Evolutionary conservation across 2,329 filamentous ascomycete species (phyloP).

Genomic region (Ambrosiella beaveri): DNA sequence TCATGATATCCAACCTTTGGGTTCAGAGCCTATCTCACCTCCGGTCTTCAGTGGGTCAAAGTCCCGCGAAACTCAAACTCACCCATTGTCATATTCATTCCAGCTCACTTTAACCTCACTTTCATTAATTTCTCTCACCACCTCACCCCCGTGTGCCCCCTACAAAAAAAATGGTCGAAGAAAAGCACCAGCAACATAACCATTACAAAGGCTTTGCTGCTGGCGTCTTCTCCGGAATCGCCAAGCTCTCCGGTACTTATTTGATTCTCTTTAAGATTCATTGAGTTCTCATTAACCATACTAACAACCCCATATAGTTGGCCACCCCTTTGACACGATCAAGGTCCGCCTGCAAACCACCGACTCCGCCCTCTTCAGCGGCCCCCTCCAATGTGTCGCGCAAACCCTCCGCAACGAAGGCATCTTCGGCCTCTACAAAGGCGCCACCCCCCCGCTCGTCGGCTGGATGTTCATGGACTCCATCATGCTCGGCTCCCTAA

Average conservation of each 20-base stretch:
- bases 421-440: slow-evolving; percentile 76
- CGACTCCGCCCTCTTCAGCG: slow-evolving; percentile 56
- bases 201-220: slow-evolving; percentile 95
- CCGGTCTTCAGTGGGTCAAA: background rate
- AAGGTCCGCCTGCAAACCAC: slow-evolving; percentile 93
- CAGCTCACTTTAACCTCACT: background rate
- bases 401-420: slow-evolving; percentile 80
- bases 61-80: background rate
- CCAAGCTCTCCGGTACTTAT: slow-evolving; percentile 61
- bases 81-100: background rate
- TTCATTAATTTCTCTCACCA: background rate
- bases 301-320: slow-evolving; percentile 25
- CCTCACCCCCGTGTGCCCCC: background rate
- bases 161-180: slow-evolving; percentile 1
- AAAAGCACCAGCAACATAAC: slow-evolving; percentile 19
- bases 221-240: slow-evolving; percentile 86
- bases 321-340: slow-evolving; percentile 79
- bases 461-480: slow-evolving; percentile 99
- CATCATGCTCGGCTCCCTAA: slow-evolving; percentile 79
- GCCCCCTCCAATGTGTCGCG: slow-evolving; percentile 68
- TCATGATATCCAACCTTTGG: background rate
- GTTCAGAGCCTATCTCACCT: background rate
- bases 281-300: background rate
- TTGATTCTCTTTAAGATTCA: slow-evolving; percentile 10
- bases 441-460: slow-evolving; percentile 74